Base-by-base conservation (phyloP, 208 protist genomes). In the Leishmania martiniquensis region DNA sequence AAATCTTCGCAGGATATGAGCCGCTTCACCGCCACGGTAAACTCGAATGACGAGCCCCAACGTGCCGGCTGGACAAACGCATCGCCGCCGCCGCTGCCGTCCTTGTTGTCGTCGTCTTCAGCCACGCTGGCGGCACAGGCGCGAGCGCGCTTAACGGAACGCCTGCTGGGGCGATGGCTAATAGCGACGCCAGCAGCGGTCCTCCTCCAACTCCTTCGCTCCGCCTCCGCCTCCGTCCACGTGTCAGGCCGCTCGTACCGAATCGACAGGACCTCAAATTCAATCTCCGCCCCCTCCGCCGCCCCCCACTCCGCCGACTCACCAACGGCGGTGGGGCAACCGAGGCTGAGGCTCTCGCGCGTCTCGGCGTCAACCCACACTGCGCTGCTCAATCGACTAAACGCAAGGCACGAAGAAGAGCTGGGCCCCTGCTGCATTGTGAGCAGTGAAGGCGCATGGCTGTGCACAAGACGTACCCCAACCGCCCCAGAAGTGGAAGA, bases 301-400 rank as follows among this genome's bases (percentile, higher is more conserved):
- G n/a, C 80, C 82, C 9, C 55, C 22, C 29, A 51, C 13, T 32
- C 29, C 44, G 9, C 75, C 70, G 5, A 22, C 39, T 32, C 66
- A 72, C 78, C 71, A 76, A 68, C 54, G 65, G 42, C n/a, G 34
- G 67, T 37, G 77, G 72, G 4, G 62, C 59, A 45, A 68, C 45
- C 78, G 52, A 89, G 65, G 4, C 78, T 85, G n/a, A 82, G 70
- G 17, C 76, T 42, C 12, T 82, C 85, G 45, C 89, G 83, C 34
- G 90, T 84, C 54, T 82, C 85, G 20, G 72, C 83, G 2, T 65
- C 63, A 10, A 93, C 71, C 90, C 89, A 93, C 51, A 59, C 75
- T 37, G 83, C 74, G 5, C 85, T 74, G 79, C 92, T 96, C 34
- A 96, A 83, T 1, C 90, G 87, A 66, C 87, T 96, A 81, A 89